Evolutionary conservation across 345 rosid species (phyloP), one percentile per base, ranked within the genome.

Genomic region (Eutrema heterophyllum): DNA sequence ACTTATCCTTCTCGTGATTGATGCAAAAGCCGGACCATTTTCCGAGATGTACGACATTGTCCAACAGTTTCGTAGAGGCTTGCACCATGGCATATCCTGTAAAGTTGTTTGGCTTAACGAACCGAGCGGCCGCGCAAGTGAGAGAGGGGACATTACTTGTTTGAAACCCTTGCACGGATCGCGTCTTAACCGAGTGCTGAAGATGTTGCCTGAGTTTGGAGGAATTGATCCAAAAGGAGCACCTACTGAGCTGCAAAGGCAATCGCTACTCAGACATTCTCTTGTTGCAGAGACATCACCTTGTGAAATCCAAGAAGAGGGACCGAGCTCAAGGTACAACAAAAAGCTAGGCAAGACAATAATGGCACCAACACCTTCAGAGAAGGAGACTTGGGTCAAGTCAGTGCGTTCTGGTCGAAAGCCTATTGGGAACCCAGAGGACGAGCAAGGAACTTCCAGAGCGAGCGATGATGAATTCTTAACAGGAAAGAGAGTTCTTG

Each of bases 121-220:
- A 45, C 85, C 89, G 5, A 45, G 5, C 5, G 49, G 60, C 50
- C 63, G 30, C 5, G 70, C n/a, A 52, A 51, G 38, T 46, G 71
- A 69, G 48, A 69, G 66, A 62, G 71, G 79, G 9, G 85, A 82
- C 6, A 40, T 91, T 58, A 11, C 74, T 58, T 53, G 16, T 15
- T 26, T 70, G 4, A 83, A 83, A 54, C 95, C 98, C 7, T 86
- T 94, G 61, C 97, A 94, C 16, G 98, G 98, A 36, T 79, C 91
- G 2, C 91, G 89, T 15, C 81, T 94, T 63, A 51, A 50, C 56
- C 57, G 32, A 32, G 83, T 81, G 18, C 59, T 88, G 39, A 86
- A 76, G 54, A 82, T 84, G 75, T 74, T 89, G 7, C 96, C 97
- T 0, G 97, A 89, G 69, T 88, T 85, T n/a, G 84, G 86, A 24